Conservation (phyloP, 2,329 filamentous ascomycete genomes). For the Colletotrichum godetiae region DNA sequence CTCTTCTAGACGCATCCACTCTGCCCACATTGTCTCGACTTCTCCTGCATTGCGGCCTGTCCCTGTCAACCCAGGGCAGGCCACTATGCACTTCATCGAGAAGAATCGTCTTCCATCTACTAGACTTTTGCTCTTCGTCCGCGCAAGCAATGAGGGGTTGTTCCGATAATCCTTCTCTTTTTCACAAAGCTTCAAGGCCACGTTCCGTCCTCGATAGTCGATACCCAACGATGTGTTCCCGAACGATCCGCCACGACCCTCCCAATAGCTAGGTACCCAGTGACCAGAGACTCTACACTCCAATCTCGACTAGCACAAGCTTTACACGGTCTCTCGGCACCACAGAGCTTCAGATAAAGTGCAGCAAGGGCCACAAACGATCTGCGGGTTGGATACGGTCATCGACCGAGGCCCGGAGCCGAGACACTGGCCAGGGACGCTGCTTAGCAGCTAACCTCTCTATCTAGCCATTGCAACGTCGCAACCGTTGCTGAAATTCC, state of each 20-base stretch:
- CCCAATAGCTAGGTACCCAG: neutral
- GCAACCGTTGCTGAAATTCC: neutral
- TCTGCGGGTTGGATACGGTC: neutral
- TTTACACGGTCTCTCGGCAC: neutral
- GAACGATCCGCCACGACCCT: neutral
- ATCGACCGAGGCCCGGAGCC: neutral
- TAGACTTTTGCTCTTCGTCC: neutral
- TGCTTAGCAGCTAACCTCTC: neutral
- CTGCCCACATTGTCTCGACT: neutral
- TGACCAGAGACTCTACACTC: neutral
- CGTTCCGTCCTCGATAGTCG: no score
- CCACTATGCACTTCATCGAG: constrained; percentile 22
- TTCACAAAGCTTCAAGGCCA: neutral
- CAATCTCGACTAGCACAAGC: neutral
- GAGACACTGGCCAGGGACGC: constrained; percentile 4
- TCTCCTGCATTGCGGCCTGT: constrained; percentile 17
- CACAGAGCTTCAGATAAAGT: neutral
- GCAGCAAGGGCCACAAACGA: neutral
- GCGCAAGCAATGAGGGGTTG: constrained; percentile 13
- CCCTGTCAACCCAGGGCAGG: constrained; percentile 22
- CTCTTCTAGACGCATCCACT: constrained; percentile 8
- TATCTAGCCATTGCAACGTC: neutral
- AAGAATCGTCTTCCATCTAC: constrained; percentile 5
- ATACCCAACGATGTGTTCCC: neutral
- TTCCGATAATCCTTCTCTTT: neutral